Percentiles rank a stretch among this genome's conserved stretches.
Evolutionary conservation across 2,329 filamentous ascomycete species (phyloP).

Genomic region (Aspergillus sojae): DNA sequence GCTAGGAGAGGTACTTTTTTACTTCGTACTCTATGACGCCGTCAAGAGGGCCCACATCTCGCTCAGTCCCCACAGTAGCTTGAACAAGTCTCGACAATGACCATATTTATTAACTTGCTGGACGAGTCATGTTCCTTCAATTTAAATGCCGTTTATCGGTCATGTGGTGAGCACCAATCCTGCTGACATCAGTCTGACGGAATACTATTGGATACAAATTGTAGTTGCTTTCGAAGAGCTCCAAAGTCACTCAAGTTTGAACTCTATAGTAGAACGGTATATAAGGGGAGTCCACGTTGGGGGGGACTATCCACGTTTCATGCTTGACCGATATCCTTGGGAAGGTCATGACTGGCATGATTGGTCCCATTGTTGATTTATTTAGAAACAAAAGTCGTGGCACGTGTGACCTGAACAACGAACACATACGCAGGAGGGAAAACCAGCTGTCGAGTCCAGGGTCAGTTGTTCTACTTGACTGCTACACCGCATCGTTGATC

Average conservation of each 20-base stretch:
- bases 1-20: background rate
- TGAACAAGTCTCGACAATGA: background rate
- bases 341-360: background rate
- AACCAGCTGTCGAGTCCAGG: background rate
- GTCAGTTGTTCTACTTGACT: background rate
- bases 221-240: background rate
- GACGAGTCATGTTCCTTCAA: background rate
- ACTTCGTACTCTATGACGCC: background rate
- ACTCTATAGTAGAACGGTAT: background rate
- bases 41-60: background rate
- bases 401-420: background rate
- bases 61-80: background rate
- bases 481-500: background rate
- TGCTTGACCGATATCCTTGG: background rate
- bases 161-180: background rate
- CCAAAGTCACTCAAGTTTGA: background rate
- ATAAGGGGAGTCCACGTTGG: background rate
- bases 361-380: background rate
- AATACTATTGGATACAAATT: background rate
- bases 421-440: background rate
- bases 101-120: background rate
- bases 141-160: background rate
- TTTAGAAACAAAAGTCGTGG: background rate
- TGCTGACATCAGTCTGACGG: constrained; percentile 11
- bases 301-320: background rate